Evolutionary conservation across 345 rosid species (phyloP).

Genomic region (Sisymbrium irio): DNA sequence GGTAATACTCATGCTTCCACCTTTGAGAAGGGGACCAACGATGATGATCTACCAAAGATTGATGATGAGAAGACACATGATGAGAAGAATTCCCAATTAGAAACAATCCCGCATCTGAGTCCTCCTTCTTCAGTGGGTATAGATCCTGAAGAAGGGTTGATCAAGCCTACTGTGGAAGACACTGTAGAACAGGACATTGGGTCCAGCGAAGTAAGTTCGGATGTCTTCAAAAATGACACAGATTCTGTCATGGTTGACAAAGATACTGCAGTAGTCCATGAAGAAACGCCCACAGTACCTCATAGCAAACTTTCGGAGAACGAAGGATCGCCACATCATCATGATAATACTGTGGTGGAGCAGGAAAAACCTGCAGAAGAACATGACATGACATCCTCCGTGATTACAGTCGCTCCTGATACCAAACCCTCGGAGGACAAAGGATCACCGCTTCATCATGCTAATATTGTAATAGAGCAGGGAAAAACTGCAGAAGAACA

Average conservation of each 20-base stretch:
- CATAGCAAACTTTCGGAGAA: conserved; percentile 17
- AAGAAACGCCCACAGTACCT: conserved; percentile 23
- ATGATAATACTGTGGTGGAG: conserved; percentile 17
- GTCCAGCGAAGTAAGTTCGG: conserved; percentile 17
- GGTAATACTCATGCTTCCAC: conserved; percentile 12
- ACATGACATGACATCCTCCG: conserved; percentile 12
- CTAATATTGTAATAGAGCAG: conserved; percentile 9
- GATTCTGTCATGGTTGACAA: conserved; percentile 19
- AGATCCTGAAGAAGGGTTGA: conserved; percentile 31
- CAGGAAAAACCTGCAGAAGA: conserved; percentile 19
- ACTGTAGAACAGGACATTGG: conserved; percentile 6
- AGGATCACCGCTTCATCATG: conserved; percentile 1
- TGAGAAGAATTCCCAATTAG: conserved; percentile 24
- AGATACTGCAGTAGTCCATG: conserved; percentile 6
- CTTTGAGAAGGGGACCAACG: conserved; percentile 6
- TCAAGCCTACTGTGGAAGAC: conserved; percentile 18
- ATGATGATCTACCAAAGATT: conserved; percentile 11
- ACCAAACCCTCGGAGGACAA: conserved; percentile 4
- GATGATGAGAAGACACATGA: conserved; percentile 24
- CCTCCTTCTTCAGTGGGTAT: conserved; percentile 24
- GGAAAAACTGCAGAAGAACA: conserved; percentile 20
- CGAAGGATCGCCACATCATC: background rate
- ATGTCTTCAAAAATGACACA: background rate
- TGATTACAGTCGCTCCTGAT: conserved; percentile 29
- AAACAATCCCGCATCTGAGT: conserved; percentile 15